Evolutionary conservation across 345 rosid genomes (phyloP).

Genomic region (Hevea brasiliensis): DNA sequence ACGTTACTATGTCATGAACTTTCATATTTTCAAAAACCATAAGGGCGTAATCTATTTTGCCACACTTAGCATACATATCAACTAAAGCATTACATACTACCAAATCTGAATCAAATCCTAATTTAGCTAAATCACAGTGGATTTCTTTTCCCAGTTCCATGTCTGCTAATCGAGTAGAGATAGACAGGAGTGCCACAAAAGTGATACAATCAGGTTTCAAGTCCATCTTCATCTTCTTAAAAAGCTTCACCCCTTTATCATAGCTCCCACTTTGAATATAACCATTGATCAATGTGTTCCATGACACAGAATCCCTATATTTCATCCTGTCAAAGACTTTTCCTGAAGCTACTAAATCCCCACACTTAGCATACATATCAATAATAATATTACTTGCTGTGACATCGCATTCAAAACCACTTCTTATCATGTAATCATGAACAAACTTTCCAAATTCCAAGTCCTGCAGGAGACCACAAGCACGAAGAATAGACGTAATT

Average conservation of each 20-base stretch:
- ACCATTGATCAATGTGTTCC: conserved; percentile 62
- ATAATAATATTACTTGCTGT: conserved; percentile 50
- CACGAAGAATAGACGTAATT: conserved; percentile 51
- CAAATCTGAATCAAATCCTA: conserved; percentile 43
- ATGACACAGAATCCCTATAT: conserved; percentile 52
- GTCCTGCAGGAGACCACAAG: conserved; percentile 49
- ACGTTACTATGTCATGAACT: conserved; percentile 49
- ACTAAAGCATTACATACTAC: conserved; percentile 52
- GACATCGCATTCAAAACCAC: conserved; percentile 38
- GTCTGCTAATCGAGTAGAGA: conserved; percentile 38
- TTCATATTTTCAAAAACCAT: conserved; percentile 47
- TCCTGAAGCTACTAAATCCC: conserved; percentile 43
- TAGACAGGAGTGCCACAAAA: conserved; percentile 45
- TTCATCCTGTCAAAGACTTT: conserved; percentile 53
- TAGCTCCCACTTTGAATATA: conserved; percentile 39
- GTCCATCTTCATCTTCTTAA: conserved; percentile 40
- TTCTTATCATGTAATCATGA: conserved; percentile 41
- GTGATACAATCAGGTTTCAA: conserved; percentile 52
- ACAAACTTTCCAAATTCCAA: conserved; percentile 46
- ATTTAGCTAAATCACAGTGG: conserved; percentile 50
- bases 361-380: conserved; percentile 57
- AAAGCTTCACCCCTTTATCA: conserved; percentile 48
- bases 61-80: conserved; percentile 64
- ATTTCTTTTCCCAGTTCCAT: conserved; percentile 41
- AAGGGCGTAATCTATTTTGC: conserved; percentile 38